phyloP scores from a whole-genome alignment of 2,329 filamentous ascomycete species.

The Botrytis byssoidea region DNA sequence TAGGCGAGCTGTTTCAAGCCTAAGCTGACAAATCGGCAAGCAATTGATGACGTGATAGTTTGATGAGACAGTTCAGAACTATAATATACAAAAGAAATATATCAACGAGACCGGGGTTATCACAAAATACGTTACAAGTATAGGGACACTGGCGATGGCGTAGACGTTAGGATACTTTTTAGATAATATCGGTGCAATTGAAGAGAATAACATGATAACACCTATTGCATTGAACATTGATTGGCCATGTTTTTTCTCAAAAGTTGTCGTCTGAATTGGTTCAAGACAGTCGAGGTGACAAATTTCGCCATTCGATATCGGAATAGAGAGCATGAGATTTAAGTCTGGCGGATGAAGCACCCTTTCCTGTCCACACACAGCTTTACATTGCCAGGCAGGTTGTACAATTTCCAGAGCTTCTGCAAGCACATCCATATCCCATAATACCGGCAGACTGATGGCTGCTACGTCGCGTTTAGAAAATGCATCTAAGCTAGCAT shows the following conservation, averaged over 20 bases:
- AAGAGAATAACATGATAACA: too few species aligned
- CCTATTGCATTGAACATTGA: accelerated
- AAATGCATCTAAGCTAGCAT: background rate
- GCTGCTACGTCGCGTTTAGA: background rate
- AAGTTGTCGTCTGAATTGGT: too few species aligned
- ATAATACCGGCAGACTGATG: background rate
- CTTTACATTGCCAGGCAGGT: background rate
- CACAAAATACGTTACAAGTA: too few species aligned
- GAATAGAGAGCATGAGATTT: background rate
- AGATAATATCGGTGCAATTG: too few species aligned
- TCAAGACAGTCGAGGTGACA: background rate
- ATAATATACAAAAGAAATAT: too few species aligned
- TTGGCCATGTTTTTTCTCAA: accelerated
- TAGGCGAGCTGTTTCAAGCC: too few species aligned
- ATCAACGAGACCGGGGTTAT: too few species aligned
- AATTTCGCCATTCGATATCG: background rate
- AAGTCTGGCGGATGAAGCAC: background rate
- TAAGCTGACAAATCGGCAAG: too few species aligned
- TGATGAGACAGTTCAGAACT: too few species aligned
- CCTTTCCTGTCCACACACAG: background rate
- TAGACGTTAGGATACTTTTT: too few species aligned
- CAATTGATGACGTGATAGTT: too few species aligned
- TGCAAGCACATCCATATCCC: background rate
- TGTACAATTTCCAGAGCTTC: background rate
- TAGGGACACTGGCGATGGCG: too few species aligned